Evolutionary conservation across 306 rosid genomes (phyloP), one percentile per base, ranked within the genome.

Genomic region (Quillaja saponaria): DNA sequence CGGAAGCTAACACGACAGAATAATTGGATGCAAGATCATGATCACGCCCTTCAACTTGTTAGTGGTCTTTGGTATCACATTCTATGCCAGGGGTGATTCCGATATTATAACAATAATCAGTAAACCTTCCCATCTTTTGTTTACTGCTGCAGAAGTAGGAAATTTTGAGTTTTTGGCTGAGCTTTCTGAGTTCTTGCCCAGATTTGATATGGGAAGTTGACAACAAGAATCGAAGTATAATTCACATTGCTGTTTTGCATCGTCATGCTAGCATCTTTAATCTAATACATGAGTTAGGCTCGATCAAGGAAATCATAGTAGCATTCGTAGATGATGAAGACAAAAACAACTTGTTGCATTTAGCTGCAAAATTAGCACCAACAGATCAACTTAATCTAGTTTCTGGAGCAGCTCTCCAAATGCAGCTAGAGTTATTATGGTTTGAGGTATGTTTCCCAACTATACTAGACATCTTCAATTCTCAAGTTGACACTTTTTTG

Each of bases 391-490:
- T 78, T 49, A 50, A 40, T 21, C 21, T 48, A 8, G 58, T 78
- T 42, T 69, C 76, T 0, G 83, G 83, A 49, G 67, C 49, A 53
- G 83, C 80, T 16, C 74, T 73, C 49, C 83, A 78, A 41, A 78
- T 78, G 83, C 53, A 67, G 37, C 71, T 48, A 47, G 83, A 78
- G 55, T 16, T 74, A 13, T 55, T 64, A 34, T 78, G 83, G 83
- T 78, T 78, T 10, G 59, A 78, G 83, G 80, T 78, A 73, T 28
- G 3, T n/a, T n/a, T n/a, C n/a, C n/a, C n/a, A n/a, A n/a, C n/a
- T n/a, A n/a, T n/a, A n/a, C n/a, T n/a, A n/a, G n/a, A n/a, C n/a
- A n/a, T n/a, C n/a, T n/a, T n/a, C n/a, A n/a, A n/a, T n/a, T n/a
- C n/a, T n/a, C n/a, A n/a, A n/a, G n/a, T n/a, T n/a, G n/a, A n/a